Percentiles rank a stretch among this genome's conserved stretches.
phyloP scores from a whole-genome alignment of 805 yeast genomes.

The Candida ipomoeae region DNA sequence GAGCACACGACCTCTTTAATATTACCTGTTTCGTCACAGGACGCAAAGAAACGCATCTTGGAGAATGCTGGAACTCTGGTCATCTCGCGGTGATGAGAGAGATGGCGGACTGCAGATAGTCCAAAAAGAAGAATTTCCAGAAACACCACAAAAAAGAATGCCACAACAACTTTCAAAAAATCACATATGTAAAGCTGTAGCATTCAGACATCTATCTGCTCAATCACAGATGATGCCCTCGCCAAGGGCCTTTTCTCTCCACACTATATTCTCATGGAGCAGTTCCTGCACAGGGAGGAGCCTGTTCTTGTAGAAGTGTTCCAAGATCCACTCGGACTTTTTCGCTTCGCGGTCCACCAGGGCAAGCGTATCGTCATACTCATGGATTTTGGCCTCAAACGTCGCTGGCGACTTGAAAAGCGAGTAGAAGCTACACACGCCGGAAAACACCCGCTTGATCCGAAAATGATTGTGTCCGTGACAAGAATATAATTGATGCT shows the following conservation, averaged over 20 bases:
- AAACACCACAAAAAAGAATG: not conserved
- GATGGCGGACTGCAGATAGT: conserved; percentile 2
- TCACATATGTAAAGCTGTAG: too few relatives aligned
- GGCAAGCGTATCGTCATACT: conserved; percentile 7
- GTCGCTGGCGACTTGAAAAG: conserved; percentile 7
- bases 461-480: conserved; percentile 12
- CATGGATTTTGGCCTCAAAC: conserved; percentile 4
- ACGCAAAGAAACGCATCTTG: conserved; percentile 52
- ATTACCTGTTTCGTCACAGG: conserved; percentile 66
- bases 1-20: conserved; percentile 60
- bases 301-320: conserved; percentile 9
- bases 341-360: conserved; percentile 7
- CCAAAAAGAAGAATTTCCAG: not conserved
- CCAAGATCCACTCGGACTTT: conserved; percentile 9
- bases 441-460: conserved; percentile 8
- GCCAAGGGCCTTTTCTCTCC: conserved; percentile 10
- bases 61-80: not conserved
- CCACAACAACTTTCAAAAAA: too few relatives aligned
- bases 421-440: conserved; percentile 6
- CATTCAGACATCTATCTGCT: not conserved
- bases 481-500: conserved; percentile 6
- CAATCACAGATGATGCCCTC: conserved; percentile 10
- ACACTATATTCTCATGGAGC: conserved; percentile 9
- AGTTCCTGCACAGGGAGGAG: conserved; percentile 12
- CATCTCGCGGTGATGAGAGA: not conserved